Percentiles rank a stretch among this genome's conserved stretches.
Evolutionary conservation across 257 asterid genomes (phyloP).

Genomic region (Fraxinus quadrangulata): DNA sequence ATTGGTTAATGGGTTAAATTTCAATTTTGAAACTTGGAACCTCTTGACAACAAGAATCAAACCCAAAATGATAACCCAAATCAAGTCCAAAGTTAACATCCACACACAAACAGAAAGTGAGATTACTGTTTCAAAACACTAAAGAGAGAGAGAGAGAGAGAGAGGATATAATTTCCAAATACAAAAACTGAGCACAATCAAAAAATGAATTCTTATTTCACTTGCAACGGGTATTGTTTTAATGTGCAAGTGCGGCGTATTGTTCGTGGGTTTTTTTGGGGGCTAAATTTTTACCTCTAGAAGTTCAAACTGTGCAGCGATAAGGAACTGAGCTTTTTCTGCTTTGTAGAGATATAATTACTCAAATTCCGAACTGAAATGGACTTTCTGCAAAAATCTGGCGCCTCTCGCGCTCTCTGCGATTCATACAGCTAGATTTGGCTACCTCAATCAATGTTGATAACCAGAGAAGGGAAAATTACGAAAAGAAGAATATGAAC

Average conservation of each 20-base stretch:
- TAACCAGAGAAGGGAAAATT: neutral
- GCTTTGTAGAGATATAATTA: neutral
- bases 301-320: neutral
- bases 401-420: neutral
- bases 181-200: conserved; percentile 14
- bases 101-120: conserved; percentile 1
- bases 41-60: neutral
- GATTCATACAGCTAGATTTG: neutral
- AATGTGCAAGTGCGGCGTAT: neutral
- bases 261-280: neutral
- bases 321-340: neutral
- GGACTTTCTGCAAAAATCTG: neutral
- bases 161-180: neutral
- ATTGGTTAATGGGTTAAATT: neutral
- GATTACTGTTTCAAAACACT: neutral
- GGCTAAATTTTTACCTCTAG: neutral
- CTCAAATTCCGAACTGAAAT: neutral
- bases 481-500: neutral
- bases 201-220: neutral
- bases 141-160: neutral
- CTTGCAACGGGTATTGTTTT: neutral
- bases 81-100: neutral
- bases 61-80: conserved; percentile 4
- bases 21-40: neutral
- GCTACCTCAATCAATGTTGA: neutral